phyloP scores from a whole-genome alignment of 371 early-diverging fungal species.

The Mortierella sp. region DNA sequence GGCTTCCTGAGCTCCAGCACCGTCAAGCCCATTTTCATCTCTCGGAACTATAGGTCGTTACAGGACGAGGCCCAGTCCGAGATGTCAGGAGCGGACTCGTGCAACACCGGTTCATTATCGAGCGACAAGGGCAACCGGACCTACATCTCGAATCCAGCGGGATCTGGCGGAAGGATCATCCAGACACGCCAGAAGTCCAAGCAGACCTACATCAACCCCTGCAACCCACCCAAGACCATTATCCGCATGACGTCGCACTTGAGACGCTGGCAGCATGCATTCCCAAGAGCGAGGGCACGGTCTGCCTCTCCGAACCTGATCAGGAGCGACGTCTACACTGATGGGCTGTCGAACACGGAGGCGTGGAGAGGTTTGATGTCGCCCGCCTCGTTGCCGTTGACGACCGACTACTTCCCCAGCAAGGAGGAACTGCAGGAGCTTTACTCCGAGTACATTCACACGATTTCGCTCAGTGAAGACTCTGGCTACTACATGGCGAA shows the following conservation, averaged over 20 bases:
- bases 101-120: conserved; percentile 50
- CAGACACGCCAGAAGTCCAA: conserved; percentile 52
- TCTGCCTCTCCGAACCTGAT: conserved; percentile 56
- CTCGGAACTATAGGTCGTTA: conserved; percentile 31
- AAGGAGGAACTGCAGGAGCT: conserved; percentile 76
- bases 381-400: conserved; percentile 95
- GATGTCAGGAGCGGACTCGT: conserved; percentile 47
- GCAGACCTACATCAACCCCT: conserved; percentile 75
- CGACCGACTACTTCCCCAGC: conserved; percentile 90
- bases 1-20: conserved; percentile 71
- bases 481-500: conserved; percentile 47
- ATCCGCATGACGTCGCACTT: conserved; percentile 73
- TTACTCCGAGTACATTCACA: conserved; percentile 88
- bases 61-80: conserved; percentile 45
- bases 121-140: conserved; percentile 47
- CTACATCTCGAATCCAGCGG: conserved; percentile 34
- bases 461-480: conserved; percentile 82
- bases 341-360: conserved; percentile 56
- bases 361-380: conserved; percentile 72
- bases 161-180: conserved; percentile 35
- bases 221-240: conserved; percentile 75
- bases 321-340: conserved; percentile 61
- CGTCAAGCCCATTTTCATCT: conserved; percentile 72
- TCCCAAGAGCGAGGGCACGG: conserved; percentile 61
- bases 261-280: conserved; percentile 89